These are phyloP conservation scores for Liriodendron chinense DNA, from an alignment of 164 flowering plant genomes.

Conservation along the genomic window DNA sequence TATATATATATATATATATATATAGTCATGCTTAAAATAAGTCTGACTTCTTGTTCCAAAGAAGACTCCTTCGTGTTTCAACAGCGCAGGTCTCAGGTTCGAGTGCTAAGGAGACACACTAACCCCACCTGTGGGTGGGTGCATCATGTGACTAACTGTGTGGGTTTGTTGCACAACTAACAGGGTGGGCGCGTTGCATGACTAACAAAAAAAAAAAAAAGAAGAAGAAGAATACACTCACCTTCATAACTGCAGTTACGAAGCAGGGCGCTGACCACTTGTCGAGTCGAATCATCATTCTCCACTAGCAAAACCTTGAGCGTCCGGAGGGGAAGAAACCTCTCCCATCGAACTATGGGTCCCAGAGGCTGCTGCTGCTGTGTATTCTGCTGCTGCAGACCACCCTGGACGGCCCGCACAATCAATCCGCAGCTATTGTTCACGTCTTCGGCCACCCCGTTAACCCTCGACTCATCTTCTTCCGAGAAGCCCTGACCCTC, in stretches of 20 bases:
- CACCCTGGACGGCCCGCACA: slow-evolving; percentile 15
- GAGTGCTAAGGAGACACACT: too few species aligned
- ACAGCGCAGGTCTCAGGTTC: too few species aligned
- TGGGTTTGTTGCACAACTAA: too few species aligned
- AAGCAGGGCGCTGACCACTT: slow-evolving; percentile 60
- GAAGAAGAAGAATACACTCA: slow-evolving; percentile 19
- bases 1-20: too few species aligned
- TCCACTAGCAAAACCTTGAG: slow-evolving; percentile 61
- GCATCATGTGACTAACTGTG: too few species aligned
- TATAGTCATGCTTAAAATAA: too few species aligned
- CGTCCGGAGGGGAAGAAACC: slow-evolving; percentile 55
- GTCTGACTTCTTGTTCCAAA: too few species aligned
- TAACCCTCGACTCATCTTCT: slow-evolving; percentile 43
- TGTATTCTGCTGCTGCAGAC: slow-evolving; percentile 10
- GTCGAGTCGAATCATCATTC: slow-evolving; percentile 66
- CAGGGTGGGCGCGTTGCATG: too few species aligned
- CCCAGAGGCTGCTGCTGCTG: slow-evolving; percentile 49
- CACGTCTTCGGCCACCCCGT: slow-evolving; percentile 23
- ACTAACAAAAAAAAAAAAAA: too few species aligned
- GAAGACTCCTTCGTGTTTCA: too few species aligned
- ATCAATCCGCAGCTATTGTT: slow-evolving; percentile 16
- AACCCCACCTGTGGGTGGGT: too few species aligned
- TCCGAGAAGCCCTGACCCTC: slow-evolving; percentile 43
- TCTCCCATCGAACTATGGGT: slow-evolving; percentile 53
- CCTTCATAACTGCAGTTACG: slow-evolving; percentile 72